phyloP scores from a whole-genome alignment of 2,329 filamentous ascomycete species.

The Fusarium decemcellulare region DNA sequence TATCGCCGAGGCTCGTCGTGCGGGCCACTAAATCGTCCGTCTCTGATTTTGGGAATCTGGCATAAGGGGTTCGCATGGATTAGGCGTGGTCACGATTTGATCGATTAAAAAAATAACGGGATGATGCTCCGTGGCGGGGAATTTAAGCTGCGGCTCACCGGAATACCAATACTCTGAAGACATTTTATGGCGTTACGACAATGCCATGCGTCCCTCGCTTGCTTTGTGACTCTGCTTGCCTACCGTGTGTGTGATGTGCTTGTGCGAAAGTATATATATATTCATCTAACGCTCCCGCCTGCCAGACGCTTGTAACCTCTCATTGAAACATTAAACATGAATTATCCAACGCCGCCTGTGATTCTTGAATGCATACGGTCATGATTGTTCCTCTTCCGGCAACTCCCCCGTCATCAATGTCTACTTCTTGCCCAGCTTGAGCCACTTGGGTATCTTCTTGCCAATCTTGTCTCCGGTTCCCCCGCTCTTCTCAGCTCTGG shows the following conservation, averaged over 20 bases:
- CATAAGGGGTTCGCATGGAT: constrained; percentile 52
- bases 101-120: constrained; percentile 50
- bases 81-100: constrained; percentile 55
- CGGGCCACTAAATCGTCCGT: constrained; percentile 66
- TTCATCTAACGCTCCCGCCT: background rate
- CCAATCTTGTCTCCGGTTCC: constrained; percentile 69
- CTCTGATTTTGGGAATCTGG: constrained; percentile 48
- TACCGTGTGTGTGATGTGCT: background rate
- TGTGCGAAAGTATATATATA: background rate
- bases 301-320: background rate
- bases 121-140: constrained; percentile 50
- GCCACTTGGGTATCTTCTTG: constrained; percentile 83
- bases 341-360: constrained; percentile 33
- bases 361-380: constrained; percentile 15
- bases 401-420: background rate
- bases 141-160: constrained; percentile 50
- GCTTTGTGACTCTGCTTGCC: background rate
- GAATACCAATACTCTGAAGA: constrained; percentile 54
- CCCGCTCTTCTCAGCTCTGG: constrained; percentile 53
- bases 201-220: constrained; percentile 24
- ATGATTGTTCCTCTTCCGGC: background rate
- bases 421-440: constrained; percentile 81
- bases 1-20: constrained; percentile 92
- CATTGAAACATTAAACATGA: background rate
- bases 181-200: constrained; percentile 44